Base-by-base conservation (phyloP, 371 early-diverging fungal genomes). In the Mucor ambiguus region DNA sequence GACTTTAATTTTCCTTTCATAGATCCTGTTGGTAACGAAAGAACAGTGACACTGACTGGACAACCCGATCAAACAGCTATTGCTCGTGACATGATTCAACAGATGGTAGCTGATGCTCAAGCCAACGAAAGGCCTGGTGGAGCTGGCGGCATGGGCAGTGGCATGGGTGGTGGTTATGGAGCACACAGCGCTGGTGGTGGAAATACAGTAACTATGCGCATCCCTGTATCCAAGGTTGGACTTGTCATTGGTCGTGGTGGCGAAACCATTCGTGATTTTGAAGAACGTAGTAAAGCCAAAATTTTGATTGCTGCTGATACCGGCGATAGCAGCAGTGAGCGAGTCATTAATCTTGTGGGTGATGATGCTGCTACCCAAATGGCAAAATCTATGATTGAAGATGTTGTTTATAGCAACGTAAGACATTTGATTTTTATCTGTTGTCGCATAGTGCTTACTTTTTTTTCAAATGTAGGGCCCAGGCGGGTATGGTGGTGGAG, bases 221-320 rank as follows among this genome's bases (percentile, higher is more conserved):
- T 91, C 33, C 93, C 93, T 26, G 80, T 82, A 24, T 66, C 76
- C 52, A 89, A 88, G 72, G 96, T 96, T 12, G 97, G 97, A 1
- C 78, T 94, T 35, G 90, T 96, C 20, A 96, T 96, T 75, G 97
- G 97, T 12, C 81, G 90, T 57, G 90, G 93, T 44, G 96, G 96
- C 24, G 96, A 95, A 78, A 96, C 93, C 4, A 95, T 96, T 74
- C 87, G 92, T 24, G 88, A 88, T 58, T 84, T 96, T 44, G 93
- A 95, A 74, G 86, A 86, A 48, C 84, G 86, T 29, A 87, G 89
- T 66, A 94, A 93, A 18, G 95, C 95, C 3, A 85, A 90, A 18
- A 93, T 96, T 70, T 88, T 88, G 46, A 92, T 96, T n/a, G 83
- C 90, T 5, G 91, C 91, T 0, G 92, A 93, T 61, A 66, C 83